These are phyloP conservation scores for Lecanicillium sp. DNA, from an alignment of 2,329 filamentous ascomycete species.

Conservation along the genomic window DNA sequence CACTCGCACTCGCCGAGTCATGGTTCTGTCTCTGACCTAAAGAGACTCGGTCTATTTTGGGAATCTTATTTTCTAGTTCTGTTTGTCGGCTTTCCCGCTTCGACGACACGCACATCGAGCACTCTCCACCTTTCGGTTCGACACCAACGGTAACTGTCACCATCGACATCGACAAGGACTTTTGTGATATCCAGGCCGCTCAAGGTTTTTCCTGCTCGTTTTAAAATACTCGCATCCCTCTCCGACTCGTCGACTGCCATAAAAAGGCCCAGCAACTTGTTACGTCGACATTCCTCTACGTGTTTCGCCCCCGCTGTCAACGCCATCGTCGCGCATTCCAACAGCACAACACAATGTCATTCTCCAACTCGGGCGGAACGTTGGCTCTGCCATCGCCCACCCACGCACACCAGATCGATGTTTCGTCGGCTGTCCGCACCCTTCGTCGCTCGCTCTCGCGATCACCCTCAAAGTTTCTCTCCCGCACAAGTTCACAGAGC, in stretches of 20 bases:
- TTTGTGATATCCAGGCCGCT: conserved; percentile 3
- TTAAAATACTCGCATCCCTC: not conserved
- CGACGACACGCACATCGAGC: no score
- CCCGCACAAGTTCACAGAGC: conserved; percentile 41
- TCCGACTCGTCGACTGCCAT: not conserved
- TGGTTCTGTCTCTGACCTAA: conserved; percentile 22
- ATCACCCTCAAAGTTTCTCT: conserved; percentile 86
- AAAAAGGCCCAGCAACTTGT: conserved; percentile 1
- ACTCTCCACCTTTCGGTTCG: no score
- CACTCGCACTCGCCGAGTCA: conserved; percentile 20
- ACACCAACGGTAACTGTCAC: no score
- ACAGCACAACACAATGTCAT: conserved; percentile 43
- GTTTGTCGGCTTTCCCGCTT: no score
- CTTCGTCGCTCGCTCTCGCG: conserved; percentile 82
- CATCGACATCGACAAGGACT: no score
- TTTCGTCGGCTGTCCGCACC: conserved; percentile 73
- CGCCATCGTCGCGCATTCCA: conserved; percentile 24
- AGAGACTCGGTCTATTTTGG: conserved; percentile 23
- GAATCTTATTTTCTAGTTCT: conserved; percentile 17
- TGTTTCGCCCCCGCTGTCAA: conserved; percentile 21
- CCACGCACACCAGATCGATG: conserved; percentile 74
- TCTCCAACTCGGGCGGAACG: conserved; percentile 63
- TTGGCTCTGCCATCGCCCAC: conserved; percentile 84
- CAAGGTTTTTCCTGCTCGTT: not conserved
- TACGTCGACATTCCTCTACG: conserved; percentile 25